Percentiles rank a stretch among this genome's conserved stretches.
These are phyloP conservation scores for Triglochin maritima DNA, from an alignment of 106 monocot species.

Conservation along the genomic window DNA sequence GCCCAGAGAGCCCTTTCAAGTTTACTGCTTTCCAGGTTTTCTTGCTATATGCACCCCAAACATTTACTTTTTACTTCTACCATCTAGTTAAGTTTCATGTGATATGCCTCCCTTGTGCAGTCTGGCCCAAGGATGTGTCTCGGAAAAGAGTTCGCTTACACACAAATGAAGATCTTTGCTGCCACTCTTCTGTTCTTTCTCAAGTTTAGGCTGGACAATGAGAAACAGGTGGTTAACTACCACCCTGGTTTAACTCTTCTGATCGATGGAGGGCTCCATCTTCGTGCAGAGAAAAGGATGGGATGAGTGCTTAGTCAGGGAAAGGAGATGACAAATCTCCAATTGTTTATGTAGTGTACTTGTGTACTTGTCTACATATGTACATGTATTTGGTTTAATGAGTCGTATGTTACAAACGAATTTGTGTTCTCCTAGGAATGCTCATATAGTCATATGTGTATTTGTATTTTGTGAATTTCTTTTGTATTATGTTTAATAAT, in stretches of 20 bases:
- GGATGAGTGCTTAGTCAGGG: background rate
- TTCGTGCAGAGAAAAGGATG: background rate
- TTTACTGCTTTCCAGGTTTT: slow-evolving; percentile 1
- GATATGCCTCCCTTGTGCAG: background rate
- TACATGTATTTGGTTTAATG: slow-evolving; percentile 1
- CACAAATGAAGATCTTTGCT: background rate
- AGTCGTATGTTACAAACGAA: background rate
- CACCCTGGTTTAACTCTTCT: background rate
- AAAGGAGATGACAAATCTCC: background rate
- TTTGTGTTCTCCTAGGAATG: background rate
- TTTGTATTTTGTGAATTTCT: too few species aligned
- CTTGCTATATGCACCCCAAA: background rate
- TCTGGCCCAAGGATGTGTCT: background rate
- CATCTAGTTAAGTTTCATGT: background rate
- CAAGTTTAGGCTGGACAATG: background rate
- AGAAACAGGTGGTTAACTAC: background rate
- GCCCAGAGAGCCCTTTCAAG: slow-evolving; percentile 11
- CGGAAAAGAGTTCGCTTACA: background rate
- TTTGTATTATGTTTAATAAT: too few species aligned
- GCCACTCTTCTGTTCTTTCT: background rate
- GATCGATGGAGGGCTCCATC: background rate
- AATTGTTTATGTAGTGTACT: background rate
- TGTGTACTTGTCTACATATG: background rate
- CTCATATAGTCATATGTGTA: too few species aligned
- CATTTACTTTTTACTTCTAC: background rate